Evolutionary conservation across 1,284 basidiomycete species (phyloP), one percentile per base, ranked within the genome.

Genomic region (Moesziomyces sp.): DNA sequence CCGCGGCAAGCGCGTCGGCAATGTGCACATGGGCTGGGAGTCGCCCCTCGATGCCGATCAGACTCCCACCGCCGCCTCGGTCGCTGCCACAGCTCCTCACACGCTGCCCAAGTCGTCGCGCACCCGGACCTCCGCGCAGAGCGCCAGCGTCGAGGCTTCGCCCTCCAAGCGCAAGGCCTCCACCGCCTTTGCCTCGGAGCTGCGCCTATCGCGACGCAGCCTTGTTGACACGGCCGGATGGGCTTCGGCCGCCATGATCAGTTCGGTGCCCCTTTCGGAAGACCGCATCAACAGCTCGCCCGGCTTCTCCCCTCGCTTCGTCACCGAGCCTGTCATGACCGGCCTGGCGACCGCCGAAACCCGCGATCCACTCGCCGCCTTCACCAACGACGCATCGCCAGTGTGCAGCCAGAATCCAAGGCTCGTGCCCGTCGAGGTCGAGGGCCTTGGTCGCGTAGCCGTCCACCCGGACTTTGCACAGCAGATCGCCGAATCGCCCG

Each of bases 1-100:
- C 5, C 60, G 73, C 21, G 73, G 73, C 44, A 73, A 70, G 56
- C 52, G 73, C 26, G 60, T 76, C 18, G 73, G 69, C 38, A 63
- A 72, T 24, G 73, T 76, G 43, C 23, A 76, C 57, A 72, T 76
- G 73, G 73, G 73, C n/a, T 76, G 73, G 73, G 51, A 50, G 38
- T 69, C 66, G 14, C 71, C 71, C 42, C 34, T 74, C 7, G 48
- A 26, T 10, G 52, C 48, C 35, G 66, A 63, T 26, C 59, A 43
- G 3, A 69, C 66, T 3, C 61, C 59, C 18, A 58, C 57, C 7
- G 50, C 57, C 40, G 48, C 64, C 40, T 51, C 58, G 8, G 51
- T 62, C 28, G 52, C 59, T 23, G 60, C 53, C 23, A 45, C 57
- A 9, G 65, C 57, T 16, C 71, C 65, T 26, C 71, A 74, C 52